phyloP scores from a whole-genome alignment of 192 early-diverging fungal genomes.

The Coemansia erecta region DNA sequence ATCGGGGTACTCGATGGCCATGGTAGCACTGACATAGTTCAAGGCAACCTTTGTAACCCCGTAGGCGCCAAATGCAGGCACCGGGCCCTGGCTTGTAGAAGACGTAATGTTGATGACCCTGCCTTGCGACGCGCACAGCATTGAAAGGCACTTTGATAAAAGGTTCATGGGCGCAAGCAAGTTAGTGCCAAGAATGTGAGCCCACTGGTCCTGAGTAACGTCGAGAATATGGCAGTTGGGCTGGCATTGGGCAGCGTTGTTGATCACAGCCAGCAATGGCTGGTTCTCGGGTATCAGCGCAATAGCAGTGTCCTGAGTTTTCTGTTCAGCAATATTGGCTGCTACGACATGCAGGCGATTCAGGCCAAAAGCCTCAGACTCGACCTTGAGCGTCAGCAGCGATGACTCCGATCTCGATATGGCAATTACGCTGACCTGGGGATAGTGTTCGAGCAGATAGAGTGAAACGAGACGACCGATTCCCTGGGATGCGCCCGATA shows the following conservation, averaged over 20 bases:
- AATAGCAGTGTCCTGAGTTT: constrained; percentile 15
- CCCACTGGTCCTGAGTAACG: constrained; percentile 9
- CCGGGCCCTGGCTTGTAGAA: constrained; percentile 35
- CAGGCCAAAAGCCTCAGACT: too few relatives aligned
- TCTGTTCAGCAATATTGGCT: constrained; percentile 57
- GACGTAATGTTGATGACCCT: constrained; percentile 36
- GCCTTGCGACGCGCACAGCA: constrained; percentile 5
- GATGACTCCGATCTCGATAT: not conserved
- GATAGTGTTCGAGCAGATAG: too few relatives aligned
- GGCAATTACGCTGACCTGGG: too few relatives aligned
- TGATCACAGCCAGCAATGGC: constrained; percentile 23
- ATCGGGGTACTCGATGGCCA: constrained; percentile 72
- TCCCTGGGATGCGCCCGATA: too few relatives aligned
- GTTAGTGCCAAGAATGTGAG: constrained; percentile 17
- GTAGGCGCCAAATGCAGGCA: constrained; percentile 32
- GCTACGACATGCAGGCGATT: constrained; percentile 22
- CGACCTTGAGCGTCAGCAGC: not conserved
- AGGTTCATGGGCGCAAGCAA: constrained; percentile 24
- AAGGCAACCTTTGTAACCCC: constrained; percentile 70
- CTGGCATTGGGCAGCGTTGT: constrained; percentile 33
- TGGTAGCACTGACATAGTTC: constrained; percentile 63
- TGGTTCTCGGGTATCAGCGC: not conserved
- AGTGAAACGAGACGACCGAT: too few relatives aligned
- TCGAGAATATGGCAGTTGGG: constrained; percentile 29
- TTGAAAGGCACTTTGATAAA: constrained; percentile 2